Conservation (phyloP, 1,284 basidiomycete genomes). For the Coniferiporia weirii region DNA sequence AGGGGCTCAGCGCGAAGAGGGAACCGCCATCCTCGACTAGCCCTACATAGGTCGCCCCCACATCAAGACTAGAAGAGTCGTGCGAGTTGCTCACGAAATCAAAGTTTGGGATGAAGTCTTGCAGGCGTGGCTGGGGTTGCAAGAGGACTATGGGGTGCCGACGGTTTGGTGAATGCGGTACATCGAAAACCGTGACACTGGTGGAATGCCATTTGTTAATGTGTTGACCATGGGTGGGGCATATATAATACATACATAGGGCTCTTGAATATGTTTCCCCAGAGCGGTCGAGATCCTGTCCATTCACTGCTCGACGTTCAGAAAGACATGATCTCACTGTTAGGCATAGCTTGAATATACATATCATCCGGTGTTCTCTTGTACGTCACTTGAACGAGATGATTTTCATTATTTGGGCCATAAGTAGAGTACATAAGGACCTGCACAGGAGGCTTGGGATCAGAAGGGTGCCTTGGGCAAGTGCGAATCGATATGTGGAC, state of each 20-base stretch:
- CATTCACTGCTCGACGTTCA: constrained; percentile 33
- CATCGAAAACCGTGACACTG: constrained; percentile 78
- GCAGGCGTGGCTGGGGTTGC: constrained; percentile 67
- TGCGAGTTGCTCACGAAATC: constrained; percentile 33
- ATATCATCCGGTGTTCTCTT: constrained; percentile 63
- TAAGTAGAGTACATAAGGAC: constrained; percentile 79
- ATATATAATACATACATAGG: constrained; percentile 42
- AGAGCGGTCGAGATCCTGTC: constrained; percentile 43
- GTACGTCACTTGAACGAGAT: constrained; percentile 58
- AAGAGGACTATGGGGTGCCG: constrained; percentile 67
- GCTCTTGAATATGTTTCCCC: constrained; percentile 50
- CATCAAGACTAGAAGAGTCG: constrained; percentile 34
- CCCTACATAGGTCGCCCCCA: constrained; percentile 66
- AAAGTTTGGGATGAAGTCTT: constrained; percentile 51
- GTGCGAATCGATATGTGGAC: constrained; percentile 60
- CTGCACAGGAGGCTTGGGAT: constrained; percentile 50
- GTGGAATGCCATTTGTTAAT: constrained; percentile 13
- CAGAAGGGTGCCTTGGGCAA: constrained; percentile 33
- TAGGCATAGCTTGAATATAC: constrained; percentile 75
- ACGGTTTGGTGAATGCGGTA: constrained; percentile 45
- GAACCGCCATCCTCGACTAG: constrained; percentile 56
- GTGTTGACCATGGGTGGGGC: background rate
- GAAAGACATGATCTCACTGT: constrained; percentile 73
- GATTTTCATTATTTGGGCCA: constrained; percentile 78
- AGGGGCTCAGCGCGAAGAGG: constrained; percentile 73